These are phyloP conservation scores for Dioszegia aurantiaca DNA, from an alignment of 768 basidiomycete genomes.

Conservation along the genomic window DNA sequence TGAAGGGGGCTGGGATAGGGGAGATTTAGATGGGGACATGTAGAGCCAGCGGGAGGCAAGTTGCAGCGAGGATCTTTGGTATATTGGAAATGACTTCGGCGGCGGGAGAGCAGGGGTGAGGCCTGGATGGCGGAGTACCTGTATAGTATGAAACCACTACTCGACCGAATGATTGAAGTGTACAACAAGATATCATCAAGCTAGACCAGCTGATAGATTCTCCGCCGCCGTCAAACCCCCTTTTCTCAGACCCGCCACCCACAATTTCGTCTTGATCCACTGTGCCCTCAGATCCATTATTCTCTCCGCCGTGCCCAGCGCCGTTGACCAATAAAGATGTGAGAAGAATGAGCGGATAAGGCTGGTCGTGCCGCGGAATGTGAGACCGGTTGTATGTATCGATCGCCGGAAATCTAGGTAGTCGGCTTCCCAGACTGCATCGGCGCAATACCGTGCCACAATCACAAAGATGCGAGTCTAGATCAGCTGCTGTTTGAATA, in stretches of 20 bases:
- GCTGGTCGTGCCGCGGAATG: conserved; percentile 19
- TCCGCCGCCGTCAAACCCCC: conserved; percentile 42
- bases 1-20: background rate
- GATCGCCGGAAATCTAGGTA: conserved; percentile 17
- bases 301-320: conserved; percentile 43
- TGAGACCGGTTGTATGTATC: conserved; percentile 21
- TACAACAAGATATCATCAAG: conserved; percentile 12
- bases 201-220: conserved; percentile 41
- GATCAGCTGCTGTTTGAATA: background rate
- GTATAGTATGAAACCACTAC: conserved; percentile 4
- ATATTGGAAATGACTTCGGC: background rate
- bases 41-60: background rate
- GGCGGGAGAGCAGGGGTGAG: background rate
- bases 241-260: conserved; percentile 40
- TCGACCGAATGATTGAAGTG: background rate
- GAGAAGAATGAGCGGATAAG: conserved; percentile 23
- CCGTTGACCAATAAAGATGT: conserved; percentile 37
- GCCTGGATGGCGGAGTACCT: background rate
- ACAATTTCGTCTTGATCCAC: conserved; percentile 41
- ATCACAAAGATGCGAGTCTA: conserved; percentile 84
- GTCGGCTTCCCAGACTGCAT: conserved; percentile 44
- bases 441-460: conserved; percentile 79
- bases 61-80: background rate
- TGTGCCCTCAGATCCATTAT: conserved; percentile 45
- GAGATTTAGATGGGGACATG: too few species aligned